These are phyloP conservation scores for Fusarium sp. DNA, from an alignment of 2,329 filamentous ascomycete species.

Conservation along the genomic window DNA sequence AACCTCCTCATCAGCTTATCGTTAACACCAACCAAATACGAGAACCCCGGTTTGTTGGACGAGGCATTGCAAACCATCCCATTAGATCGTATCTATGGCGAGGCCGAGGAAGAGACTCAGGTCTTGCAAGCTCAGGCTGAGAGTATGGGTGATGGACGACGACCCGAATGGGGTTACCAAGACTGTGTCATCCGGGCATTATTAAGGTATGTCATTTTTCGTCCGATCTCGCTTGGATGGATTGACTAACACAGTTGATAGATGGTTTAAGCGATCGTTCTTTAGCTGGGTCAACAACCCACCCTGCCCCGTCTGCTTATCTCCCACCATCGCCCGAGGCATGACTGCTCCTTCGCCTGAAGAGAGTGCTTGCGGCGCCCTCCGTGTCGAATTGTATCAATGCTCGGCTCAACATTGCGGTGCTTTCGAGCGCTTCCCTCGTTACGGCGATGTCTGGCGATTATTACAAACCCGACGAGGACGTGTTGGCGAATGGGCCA, in stretches of 20 bases:
- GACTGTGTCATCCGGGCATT: constrained; percentile 93
- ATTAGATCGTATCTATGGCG: constrained; percentile 87
- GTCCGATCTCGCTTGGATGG: background rate
- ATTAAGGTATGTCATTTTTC: constrained; percentile 68
- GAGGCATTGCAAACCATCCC: constrained; percentile 89
- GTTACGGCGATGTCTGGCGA: constrained; percentile 95
- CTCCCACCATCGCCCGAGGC: constrained; percentile 82
- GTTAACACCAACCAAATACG: constrained; percentile 89
- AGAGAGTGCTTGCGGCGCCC: constrained; percentile 86
- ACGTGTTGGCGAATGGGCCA: constrained; percentile 94
- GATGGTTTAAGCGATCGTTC: constrained; percentile 94
- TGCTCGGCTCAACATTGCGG: constrained; percentile 81
- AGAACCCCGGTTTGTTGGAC: constrained; percentile 93
- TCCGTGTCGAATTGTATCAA: constrained; percentile 87
- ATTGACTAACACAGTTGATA: constrained; percentile 32
- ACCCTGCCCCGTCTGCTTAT: constrained; percentile 80
- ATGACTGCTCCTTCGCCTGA: constrained; percentile 87
- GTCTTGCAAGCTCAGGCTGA: constrained; percentile 87
- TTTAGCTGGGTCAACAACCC: constrained; percentile 98
- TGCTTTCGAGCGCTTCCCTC: constrained; percentile 86
- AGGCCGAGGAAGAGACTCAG: constrained; percentile 93
- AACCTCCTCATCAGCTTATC: constrained; percentile 87
- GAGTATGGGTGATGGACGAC: constrained; percentile 81
- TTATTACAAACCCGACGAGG: constrained; percentile 86
- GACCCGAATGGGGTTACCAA: constrained; percentile 94